These are phyloP conservation scores for Penicillium olsonii DNA, from an alignment of 2,329 filamentous ascomycete genomes.

Conservation along the genomic window DNA sequence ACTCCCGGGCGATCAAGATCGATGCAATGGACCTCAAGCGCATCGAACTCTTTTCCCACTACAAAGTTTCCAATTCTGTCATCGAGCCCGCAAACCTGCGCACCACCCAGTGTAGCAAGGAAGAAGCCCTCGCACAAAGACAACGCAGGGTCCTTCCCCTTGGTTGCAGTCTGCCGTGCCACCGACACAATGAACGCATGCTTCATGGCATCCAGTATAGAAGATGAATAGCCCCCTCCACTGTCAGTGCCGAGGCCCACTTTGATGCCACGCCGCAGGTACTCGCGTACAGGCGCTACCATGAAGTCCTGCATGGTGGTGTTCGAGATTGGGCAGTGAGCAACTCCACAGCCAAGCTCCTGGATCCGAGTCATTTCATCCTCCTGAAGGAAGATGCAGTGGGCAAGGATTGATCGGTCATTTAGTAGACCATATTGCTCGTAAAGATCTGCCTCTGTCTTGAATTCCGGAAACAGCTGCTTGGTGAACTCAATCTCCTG, in stretches of 20 bases:
- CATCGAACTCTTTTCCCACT: constrained; percentile 65
- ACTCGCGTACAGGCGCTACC: constrained; percentile 60
- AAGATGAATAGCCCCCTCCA: constrained; percentile 63
- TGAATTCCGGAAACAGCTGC: constrained; percentile 58
- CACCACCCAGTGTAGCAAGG: constrained; percentile 63
- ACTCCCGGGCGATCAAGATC: constrained; percentile 38
- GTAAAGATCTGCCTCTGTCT: constrained; percentile 63
- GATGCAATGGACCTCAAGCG: constrained; percentile 50
- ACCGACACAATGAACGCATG: constrained; percentile 57
- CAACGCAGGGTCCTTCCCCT: constrained; percentile 48
- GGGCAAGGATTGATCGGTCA: constrained; percentile 62
- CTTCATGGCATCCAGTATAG: constrained; percentile 49
- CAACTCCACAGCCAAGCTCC: constrained; percentile 57
- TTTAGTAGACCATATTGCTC: constrained; percentile 57
- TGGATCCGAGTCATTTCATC: constrained; percentile 55
- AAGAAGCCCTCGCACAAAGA: constrained; percentile 58
- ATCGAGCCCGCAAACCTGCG: constrained; percentile 58
- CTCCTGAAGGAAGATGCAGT: constrained; percentile 64
- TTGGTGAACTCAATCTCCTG: constrained; percentile 60
- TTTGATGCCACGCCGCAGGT: constrained; percentile 60
- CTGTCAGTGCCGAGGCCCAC: constrained; percentile 68
- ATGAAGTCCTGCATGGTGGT: constrained; percentile 62
- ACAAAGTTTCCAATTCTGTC: constrained; percentile 59
- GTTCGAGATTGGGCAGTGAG: constrained; percentile 66
- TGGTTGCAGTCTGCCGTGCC: constrained; percentile 35